Evolutionary conservation across 768 basidiomycete genomes (phyloP).

Genomic region (Hygrophoropsis aurantiaca): DNA sequence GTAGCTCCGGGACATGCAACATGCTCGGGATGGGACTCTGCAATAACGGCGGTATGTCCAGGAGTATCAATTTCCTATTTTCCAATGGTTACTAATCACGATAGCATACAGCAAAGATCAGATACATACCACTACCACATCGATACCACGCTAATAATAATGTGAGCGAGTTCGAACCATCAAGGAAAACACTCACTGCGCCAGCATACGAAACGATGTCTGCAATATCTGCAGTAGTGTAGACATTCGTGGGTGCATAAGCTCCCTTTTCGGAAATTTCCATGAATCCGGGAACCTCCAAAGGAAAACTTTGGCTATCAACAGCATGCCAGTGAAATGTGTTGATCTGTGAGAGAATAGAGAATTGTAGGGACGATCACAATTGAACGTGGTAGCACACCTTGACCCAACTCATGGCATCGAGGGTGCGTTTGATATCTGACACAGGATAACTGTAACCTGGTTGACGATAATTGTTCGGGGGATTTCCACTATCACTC

Average conservation of each 20-base stretch:
- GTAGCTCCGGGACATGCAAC: slow-evolving; percentile 57
- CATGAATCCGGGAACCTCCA: slow-evolving; percentile 35
- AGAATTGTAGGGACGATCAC: neutral
- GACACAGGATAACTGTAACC: slow-evolving; percentile 62
- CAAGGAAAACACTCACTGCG: slow-evolving; percentile 44
- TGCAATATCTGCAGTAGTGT: slow-evolving; percentile 46
- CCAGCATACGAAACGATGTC: slow-evolving; percentile 64
- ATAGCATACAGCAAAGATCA: too few species aligned
- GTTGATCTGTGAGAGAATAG: slow-evolving; percentile 35
- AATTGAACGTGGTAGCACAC: slow-evolving; percentile 24
- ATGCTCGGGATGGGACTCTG: slow-evolving; percentile 62
- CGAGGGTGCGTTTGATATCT: slow-evolving; percentile 68
- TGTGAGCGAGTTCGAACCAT: neutral
- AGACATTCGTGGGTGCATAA: slow-evolving; percentile 34
- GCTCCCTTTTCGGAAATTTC: slow-evolving; percentile 45
- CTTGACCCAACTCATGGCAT: slow-evolving; percentile 78
- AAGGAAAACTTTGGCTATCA: slow-evolving; percentile 53
- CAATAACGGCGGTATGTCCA: slow-evolving; percentile 69
- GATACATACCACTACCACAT: slow-evolving; percentile 47
- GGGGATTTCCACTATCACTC: too few species aligned
- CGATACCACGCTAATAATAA: slow-evolving; percentile 55
- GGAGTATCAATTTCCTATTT: slow-evolving; percentile 72
- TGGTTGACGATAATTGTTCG: too few species aligned
- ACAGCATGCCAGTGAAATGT: slow-evolving; percentile 49
- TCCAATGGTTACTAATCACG: neutral